Percentiles rank a stretch among this genome's conserved stretches.
These are phyloP conservation scores for Ophiostoma montium DNA, from an alignment of 2,329 filamentous ascomycete genomes.

Conservation along the genomic window DNA sequence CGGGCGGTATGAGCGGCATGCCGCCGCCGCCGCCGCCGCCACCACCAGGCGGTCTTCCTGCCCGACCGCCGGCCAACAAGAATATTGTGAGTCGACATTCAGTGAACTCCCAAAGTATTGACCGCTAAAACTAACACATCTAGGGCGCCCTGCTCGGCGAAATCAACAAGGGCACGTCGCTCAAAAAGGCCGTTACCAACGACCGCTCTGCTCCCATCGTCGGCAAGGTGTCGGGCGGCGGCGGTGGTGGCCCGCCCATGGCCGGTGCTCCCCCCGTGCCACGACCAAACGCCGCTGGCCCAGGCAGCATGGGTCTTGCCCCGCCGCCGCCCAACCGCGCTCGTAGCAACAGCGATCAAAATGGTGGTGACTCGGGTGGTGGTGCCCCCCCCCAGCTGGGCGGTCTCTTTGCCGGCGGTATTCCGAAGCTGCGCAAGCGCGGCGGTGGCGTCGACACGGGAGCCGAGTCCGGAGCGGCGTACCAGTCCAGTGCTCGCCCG, in stretches of 20 bases:
- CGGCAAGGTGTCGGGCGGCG: slow-evolving; percentile 26
- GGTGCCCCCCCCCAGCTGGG: slow-evolving; percentile 61
- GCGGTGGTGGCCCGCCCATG: slow-evolving; percentile 18
- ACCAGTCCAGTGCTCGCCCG: slow-evolving; percentile 50
- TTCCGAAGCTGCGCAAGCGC: slow-evolving; percentile 85
- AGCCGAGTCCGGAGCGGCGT: slow-evolving; percentile 56
- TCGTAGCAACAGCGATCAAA: slow-evolving; percentile 72
- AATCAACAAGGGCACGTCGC: slow-evolving; percentile 63
- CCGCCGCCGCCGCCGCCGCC: slow-evolving; percentile 42
- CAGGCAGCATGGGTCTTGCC: slow-evolving; percentile 39
- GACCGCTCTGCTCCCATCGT: slow-evolving; percentile 76
- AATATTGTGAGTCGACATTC: slow-evolving; percentile 6
- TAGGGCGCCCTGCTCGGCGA: slow-evolving; percentile 79
- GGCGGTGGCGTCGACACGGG: slow-evolving; percentile 69
- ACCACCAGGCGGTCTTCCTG: slow-evolving; percentile 47
- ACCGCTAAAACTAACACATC: too few species aligned
- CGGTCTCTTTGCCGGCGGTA: slow-evolving; percentile 83
- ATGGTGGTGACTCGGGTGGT: slow-evolving; percentile 28
- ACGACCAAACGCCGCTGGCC: slow-evolving; percentile 39
- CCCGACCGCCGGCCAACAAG: slow-evolving; percentile 39
- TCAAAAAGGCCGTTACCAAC: slow-evolving; percentile 84
- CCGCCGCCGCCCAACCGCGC: slow-evolving; percentile 61
- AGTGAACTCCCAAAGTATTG: too few species aligned
- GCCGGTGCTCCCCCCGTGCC: slow-evolving; percentile 75
- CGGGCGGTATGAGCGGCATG: slow-evolving; percentile 18